A percentile compares a stretch with the other conserved stretches of the same genome.
phyloP scores from a whole-genome alignment of 1,284 basidiomycete species.

The Trichosporon faecale region DNA sequence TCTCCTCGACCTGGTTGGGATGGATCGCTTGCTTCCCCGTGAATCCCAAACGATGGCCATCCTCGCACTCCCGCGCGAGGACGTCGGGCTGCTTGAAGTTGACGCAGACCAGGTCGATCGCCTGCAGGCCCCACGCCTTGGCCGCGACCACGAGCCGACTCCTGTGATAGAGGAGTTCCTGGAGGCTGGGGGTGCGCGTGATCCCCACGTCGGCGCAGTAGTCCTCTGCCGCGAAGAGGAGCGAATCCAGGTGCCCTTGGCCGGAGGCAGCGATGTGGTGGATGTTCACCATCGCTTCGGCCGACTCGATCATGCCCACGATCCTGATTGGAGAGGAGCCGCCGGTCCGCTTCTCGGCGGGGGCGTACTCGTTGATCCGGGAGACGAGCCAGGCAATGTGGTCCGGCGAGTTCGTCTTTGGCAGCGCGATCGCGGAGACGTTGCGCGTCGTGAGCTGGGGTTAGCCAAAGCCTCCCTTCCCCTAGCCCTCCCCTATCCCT shows the following conservation, averaged over 20 bases:
- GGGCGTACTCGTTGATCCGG: slow-evolving; percentile 35
- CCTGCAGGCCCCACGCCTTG: slow-evolving; percentile 75
- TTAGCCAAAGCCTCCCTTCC: too few relatives aligned
- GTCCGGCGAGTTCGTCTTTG: slow-evolving; percentile 68
- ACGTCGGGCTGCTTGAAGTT: slow-evolving; percentile 75
- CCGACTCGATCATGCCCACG: slow-evolving; percentile 77
- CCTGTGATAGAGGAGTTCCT: slow-evolving; percentile 80
- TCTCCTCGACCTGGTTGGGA: slow-evolving; percentile 74
- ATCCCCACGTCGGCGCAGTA: slow-evolving; percentile 79
- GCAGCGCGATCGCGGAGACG: slow-evolving; percentile 66
- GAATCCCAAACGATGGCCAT: slow-evolving; percentile 74
- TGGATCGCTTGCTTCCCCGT: slow-evolving; percentile 97
- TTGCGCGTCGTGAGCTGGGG: slow-evolving; percentile 42
- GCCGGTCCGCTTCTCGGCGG: slow-evolving; percentile 29
- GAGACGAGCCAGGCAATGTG: slow-evolving; percentile 65
- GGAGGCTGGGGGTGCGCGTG: slow-evolving; percentile 68
- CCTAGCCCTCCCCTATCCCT: too few relatives aligned
- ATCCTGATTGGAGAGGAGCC: slow-evolving; percentile 57
- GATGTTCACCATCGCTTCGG: slow-evolving; percentile 55
- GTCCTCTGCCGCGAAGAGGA: slow-evolving; percentile 26
- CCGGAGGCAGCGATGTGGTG: slow-evolving; percentile 39
- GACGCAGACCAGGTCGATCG: slow-evolving; percentile 92
- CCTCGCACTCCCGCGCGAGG: slow-evolving; percentile 70
- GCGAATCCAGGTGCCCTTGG: slow-evolving; percentile 41
- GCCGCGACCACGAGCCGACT: slow-evolving; percentile 78